These are phyloP conservation scores for Cordia subcordata DNA, from an alignment of 257 asterid genomes.

Conservation along the genomic window DNA sequence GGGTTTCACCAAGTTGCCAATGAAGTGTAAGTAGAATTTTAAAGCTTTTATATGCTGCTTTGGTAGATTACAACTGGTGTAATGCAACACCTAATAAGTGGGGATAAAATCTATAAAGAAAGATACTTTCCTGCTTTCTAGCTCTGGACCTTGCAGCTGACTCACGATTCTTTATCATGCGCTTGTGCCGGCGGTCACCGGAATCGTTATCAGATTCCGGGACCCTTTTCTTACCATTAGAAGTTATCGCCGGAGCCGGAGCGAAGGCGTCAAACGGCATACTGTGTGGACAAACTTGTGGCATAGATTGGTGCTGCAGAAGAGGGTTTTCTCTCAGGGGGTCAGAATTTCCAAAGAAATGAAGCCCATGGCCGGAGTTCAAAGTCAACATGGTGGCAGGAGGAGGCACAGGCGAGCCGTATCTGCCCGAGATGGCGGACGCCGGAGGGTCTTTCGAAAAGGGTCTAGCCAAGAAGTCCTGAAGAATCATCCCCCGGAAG, in stretches of 20 bases:
- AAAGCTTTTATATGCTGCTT: too few relatives aligned
- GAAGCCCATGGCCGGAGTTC: constrained; percentile 31
- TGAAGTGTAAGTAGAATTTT: too few relatives aligned
- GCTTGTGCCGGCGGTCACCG: constrained; percentile 51
- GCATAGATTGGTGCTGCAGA: neutral
- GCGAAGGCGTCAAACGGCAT: constrained; percentile 3
- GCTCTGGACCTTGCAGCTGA: constrained; percentile 82
- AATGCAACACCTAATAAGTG: too few relatives aligned
- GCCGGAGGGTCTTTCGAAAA: constrained; percentile 24
- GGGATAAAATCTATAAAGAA: too few relatives aligned
- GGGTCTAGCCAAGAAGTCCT: constrained; percentile 50
- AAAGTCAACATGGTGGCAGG: constrained; percentile 46
- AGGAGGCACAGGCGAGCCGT: constrained; percentile 15
- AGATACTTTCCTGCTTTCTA: constrained; percentile 59
- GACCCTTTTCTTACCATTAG: constrained; percentile 30
- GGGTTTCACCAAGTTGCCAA: too few relatives aligned
- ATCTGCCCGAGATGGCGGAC: constrained; percentile 1
- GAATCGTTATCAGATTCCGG: constrained; percentile 23
- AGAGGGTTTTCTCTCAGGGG: constrained; percentile 6
- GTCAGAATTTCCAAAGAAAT: constrained; percentile 14
- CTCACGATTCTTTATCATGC: constrained; percentile 89
- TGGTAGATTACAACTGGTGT: too few relatives aligned
- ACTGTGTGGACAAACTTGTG: neutral
- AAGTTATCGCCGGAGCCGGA: neutral
- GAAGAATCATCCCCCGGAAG: constrained; percentile 1